A percentile compares a stretch with the other conserved stretches of the same genome.
These are phyloP conservation scores for Fraxinus anomala DNA, from an alignment of 257 asterid species.

Conservation along the genomic window DNA sequence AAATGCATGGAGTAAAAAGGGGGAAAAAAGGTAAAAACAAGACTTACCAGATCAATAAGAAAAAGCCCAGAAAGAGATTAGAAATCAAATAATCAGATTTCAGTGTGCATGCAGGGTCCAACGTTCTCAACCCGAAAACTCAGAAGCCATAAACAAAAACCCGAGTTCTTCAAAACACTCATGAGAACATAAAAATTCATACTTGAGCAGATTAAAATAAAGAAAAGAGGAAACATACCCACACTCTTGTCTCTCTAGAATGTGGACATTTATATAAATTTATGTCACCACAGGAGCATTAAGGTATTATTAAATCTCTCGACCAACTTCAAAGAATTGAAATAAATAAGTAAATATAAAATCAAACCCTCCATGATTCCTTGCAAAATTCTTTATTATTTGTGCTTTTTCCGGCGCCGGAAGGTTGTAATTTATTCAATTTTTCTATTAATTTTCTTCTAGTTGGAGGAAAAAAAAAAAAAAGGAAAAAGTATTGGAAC, in stretches of 20 bases:
- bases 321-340: not conserved
- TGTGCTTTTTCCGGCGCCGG: not conserved
- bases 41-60: slow-evolving; percentile 35
- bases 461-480: no score
- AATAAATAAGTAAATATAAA: not conserved
- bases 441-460: not conserved
- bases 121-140: slow-evolving; percentile 28
- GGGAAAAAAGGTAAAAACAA: not conserved
- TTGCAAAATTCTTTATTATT: not conserved
- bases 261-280: not conserved
- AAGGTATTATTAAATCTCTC: not conserved
- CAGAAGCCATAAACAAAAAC: slow-evolving; percentile 35
- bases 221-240: slow-evolving; percentile 36
- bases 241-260: slow-evolving; percentile 31
- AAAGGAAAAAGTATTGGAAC: no score
- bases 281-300: not conserved
- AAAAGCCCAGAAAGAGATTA: slow-evolving; percentile 29
- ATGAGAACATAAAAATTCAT: slow-evolving; percentile 14
- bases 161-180: slow-evolving; percentile 31
- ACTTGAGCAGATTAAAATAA: not conserved
- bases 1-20: slow-evolving; percentile 34
- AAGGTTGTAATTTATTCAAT: not conserved
- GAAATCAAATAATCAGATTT: slow-evolving; percentile 16
- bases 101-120: slow-evolving; percentile 47
- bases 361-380: not conserved